Evolutionary conservation across 2,329 filamentous ascomycete genomes (phyloP).

Genomic region (Ophiostoma tasmaniense): DNA sequence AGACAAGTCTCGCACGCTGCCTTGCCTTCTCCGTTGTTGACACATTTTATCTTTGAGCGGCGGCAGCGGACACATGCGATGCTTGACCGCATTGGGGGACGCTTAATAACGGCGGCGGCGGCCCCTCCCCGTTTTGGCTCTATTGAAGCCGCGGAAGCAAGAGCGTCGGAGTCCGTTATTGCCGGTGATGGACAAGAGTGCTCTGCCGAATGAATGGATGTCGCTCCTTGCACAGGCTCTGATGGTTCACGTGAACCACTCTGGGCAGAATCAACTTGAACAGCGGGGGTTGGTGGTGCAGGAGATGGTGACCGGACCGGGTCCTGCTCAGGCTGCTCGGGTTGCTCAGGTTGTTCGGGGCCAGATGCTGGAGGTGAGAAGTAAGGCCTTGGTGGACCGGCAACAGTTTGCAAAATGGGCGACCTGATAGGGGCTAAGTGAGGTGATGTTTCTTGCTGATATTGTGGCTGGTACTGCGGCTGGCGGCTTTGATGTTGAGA

Average conservation of each 20-base stretch:
- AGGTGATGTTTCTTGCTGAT: background rate
- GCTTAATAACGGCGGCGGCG: constrained; percentile 15
- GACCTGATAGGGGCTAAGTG: background rate
- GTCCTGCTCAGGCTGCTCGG: background rate
- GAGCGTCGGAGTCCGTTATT: background rate
- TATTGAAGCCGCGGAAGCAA: constrained; percentile 11
- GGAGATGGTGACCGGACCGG: background rate
- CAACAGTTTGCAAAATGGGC: background rate
- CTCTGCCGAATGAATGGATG: background rate
- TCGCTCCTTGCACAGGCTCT: background rate
- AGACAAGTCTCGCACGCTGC: constrained; percentile 68
- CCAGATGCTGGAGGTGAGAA: background rate
- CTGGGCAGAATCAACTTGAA: background rate
- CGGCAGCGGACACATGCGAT: constrained; percentile 71
- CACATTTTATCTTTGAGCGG: constrained; percentile 78
- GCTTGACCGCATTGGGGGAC: constrained; percentile 60
- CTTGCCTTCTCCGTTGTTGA: constrained; percentile 60
- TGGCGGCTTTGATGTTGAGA: background rate
- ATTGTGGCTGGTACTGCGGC: background rate
- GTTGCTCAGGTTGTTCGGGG: background rate
- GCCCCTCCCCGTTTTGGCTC: constrained; percentile 34
- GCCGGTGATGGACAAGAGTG: background rate
- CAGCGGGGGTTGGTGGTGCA: background rate
- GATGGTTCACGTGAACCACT: background rate
- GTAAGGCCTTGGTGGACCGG: background rate